These are phyloP conservation scores for Boechera divaricarpa DNA, from an alignment of 345 rosid species.

Conservation along the genomic window DNA sequence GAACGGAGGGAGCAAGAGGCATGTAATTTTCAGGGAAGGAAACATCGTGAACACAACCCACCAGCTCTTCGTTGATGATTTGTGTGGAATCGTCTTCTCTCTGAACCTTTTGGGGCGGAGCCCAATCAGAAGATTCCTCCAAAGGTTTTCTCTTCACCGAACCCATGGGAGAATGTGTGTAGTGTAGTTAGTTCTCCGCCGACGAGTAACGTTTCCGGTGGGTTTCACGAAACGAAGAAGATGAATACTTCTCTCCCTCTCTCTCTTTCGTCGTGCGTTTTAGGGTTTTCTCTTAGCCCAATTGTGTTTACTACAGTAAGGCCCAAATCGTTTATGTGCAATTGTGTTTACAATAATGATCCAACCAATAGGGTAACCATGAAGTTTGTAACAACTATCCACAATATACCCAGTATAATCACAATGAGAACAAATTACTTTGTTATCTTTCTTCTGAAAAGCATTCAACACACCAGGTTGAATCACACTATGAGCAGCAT, in stretches of 20 bases:
- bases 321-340: no score
- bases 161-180: constrained; percentile 48
- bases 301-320: no score
- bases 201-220: neutral
- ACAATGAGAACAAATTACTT: no score
- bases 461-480: no score
- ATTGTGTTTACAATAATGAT: no score
- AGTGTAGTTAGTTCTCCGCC: neutral
- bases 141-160: constrained; percentile 65
- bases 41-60: constrained; percentile 80
- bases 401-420: no score
- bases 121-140: constrained; percentile 48
- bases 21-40: constrained; percentile 76
- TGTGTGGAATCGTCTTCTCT: constrained; percentile 48
- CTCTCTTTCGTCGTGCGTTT: neutral
- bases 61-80: constrained; percentile 43
- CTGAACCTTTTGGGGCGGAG: constrained; percentile 55
- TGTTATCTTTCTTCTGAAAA: no score
- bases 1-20: constrained; percentile 45
- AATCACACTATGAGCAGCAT: no score
- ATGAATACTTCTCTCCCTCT: neutral
- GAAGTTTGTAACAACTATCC: no score
- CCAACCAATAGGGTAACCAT: no score
- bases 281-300: neutral
- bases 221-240: neutral